Percentiles rank a stretch among this genome's conserved stretches.
phyloP scores from a whole-genome alignment of 2,329 filamentous ascomycete species.

The Talaromyces rugulosus region DNA sequence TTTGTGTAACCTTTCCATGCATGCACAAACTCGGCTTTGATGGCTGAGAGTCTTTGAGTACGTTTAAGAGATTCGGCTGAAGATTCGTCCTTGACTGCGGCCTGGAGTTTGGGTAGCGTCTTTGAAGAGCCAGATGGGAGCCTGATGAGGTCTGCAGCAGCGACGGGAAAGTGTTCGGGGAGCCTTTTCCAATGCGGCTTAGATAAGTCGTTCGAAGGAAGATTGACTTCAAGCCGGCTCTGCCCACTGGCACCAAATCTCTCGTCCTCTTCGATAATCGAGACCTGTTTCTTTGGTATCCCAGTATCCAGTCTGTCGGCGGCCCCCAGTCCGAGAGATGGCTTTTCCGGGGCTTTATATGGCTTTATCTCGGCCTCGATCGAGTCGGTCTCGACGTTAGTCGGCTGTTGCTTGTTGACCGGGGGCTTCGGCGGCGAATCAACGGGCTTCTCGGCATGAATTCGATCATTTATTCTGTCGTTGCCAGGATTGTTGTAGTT shows the following conservation, averaged over 20 bases:
- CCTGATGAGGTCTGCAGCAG: conserved; percentile 64
- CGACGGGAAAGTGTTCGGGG: conserved; percentile 72
- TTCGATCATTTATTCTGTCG: background rate
- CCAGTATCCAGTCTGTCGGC: background rate
- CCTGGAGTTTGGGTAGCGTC: conserved; percentile 72
- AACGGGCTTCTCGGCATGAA: background rate
- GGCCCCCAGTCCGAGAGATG: background rate
- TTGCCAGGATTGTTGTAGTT: background rate
- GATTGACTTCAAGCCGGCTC: background rate
- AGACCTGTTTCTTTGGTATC: background rate
- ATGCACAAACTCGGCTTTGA: conserved; percentile 70
- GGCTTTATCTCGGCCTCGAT: background rate
- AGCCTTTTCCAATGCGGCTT: conserved; percentile 68
- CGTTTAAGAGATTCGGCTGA: conserved; percentile 58
- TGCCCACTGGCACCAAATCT: background rate
- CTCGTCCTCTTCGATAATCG: background rate
- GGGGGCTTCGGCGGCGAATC: background rate
- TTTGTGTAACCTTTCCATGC: conserved; percentile 80
- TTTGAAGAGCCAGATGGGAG: conserved; percentile 70
- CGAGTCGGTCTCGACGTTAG: background rate
- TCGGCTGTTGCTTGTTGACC: background rate
- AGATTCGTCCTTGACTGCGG: conserved; percentile 63
- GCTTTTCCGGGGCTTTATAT: background rate
- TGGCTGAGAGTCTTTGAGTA: conserved; percentile 57
- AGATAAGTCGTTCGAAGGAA: conserved; percentile 20